A percentile compares a stretch with the other conserved stretches of the same genome.
These are phyloP conservation scores for Suhomyces yuchorum DNA, from an alignment of 1,139 yeast species.

Conservation along the genomic window DNA sequence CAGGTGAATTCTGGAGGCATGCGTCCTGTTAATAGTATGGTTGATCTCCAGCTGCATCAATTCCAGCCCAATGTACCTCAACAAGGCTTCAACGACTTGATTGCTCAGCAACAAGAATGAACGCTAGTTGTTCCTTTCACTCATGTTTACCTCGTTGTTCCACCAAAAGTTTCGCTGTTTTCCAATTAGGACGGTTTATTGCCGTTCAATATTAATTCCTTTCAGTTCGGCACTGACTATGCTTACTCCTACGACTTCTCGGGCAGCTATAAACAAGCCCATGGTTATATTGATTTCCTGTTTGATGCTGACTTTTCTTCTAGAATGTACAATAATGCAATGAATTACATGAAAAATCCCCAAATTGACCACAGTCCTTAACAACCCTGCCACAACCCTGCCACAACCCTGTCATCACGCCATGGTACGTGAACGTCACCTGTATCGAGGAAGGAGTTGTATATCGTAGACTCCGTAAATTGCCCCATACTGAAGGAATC, in stretches of 20 bases:
- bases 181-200: too few species aligned
- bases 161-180: too few species aligned
- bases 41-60: slow-evolving; percentile 30
- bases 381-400: too few species aligned
- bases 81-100: slow-evolving; percentile 6
- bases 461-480: background rate
- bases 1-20: slow-evolving; percentile 20
- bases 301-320: background rate
- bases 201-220: too few species aligned
- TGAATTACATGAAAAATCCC: background rate
- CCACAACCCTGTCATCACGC: background rate
- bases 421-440: background rate
- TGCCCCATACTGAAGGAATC: background rate
- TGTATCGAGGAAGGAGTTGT: background rate
- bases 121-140: background rate
- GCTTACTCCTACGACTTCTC: too few species aligned
- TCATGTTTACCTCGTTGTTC: too few species aligned
- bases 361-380: too few species aligned
- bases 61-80: slow-evolving; percentile 11
- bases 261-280: background rate
- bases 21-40: slow-evolving; percentile 40
- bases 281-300: background rate
- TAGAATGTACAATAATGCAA: background rate
- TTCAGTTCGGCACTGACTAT: too few species aligned
- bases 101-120: slow-evolving; percentile 12